Base-by-base conservation (phyloP, 257 asterid genomes). In the Solanum sparsipilum region DNA sequence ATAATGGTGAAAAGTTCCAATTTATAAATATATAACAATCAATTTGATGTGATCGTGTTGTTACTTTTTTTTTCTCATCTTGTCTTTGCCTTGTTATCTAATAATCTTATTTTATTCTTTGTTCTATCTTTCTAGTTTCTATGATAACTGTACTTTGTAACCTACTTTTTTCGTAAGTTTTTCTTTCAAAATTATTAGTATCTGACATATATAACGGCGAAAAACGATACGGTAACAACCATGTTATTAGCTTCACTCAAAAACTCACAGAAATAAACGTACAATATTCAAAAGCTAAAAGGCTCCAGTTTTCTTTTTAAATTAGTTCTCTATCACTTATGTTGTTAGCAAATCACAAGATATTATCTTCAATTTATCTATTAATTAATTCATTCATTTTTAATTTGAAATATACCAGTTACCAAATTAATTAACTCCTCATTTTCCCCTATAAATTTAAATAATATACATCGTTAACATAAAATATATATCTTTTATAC, bases 41-140 rank as follows among this genome's bases (percentile, higher is more conserved):
- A n/a, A n/a, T n/a, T n/a, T n/a, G n/a, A n/a, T 25, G 35, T 27
- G 74, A 27, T 67, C 0, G 7, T 0, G 0, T 27, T 3, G 35
- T 1, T 5, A 13, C 5, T 25, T 9, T 13, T 67, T 9, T 8
- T 3, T 3, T 63, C 15, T 60, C 4, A 13, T 67, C 2, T 12
- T 27, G 0, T 68, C 5, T 67, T 67, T 6, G 3, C 2, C 2
- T 68, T 68, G 7, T 27, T 5, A 27, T 68, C 2, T 27, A 6
- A 68, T 27, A 27, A 68, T 13, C 1, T 68, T 65, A 1, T 65
- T 65, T 11, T 65, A 9, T 60, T 2, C 27, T 65, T 65, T 65
- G 0, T 1, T n/a, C 29, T 60, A 60, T 7, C 7, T 48, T 48
- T 48, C 21, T 46, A 48, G 3, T 15, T 13, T 48, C 21, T 46